Evolutionary conservation across 2,329 filamentous ascomycete species (phyloP).

Genomic region (Alternaria ventricosa): DNA sequence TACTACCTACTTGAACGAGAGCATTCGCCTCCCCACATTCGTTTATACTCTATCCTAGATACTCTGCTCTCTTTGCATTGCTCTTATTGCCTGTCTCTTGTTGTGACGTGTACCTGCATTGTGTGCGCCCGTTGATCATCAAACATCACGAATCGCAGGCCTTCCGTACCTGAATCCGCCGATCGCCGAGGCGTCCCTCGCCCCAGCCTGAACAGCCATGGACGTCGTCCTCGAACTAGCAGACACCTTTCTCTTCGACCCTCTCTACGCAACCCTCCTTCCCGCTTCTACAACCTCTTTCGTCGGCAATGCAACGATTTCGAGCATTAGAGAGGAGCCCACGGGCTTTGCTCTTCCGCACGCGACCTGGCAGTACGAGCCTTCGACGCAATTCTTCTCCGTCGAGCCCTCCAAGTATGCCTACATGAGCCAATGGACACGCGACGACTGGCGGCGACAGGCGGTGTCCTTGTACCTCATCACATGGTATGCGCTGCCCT

Average conservation of each 20-base stretch:
- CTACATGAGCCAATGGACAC: slow-evolving; percentile 76
- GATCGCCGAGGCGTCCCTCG: slow-evolving; percentile 14
- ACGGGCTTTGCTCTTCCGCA: slow-evolving; percentile 30
- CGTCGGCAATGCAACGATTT: slow-evolving; percentile 64
- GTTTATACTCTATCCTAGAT: slow-evolving; percentile 3
- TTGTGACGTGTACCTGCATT: neutral
- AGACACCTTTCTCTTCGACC: slow-evolving; percentile 83
- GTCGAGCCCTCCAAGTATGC: slow-evolving; percentile 76
- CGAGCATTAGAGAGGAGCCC: slow-evolving; percentile 53
- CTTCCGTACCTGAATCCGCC: slow-evolving; percentile 25
- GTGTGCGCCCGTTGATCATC: neutral
- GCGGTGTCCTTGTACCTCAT: slow-evolving; percentile 78
- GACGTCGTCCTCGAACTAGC: slow-evolving; percentile 87
- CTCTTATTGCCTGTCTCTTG: neutral
- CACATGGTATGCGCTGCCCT: slow-evolving; percentile 69
- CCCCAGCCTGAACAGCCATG: slow-evolving; percentile 61
- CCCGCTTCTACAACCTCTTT: slow-evolving; percentile 61
- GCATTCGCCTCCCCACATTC: slow-evolving; percentile 9
- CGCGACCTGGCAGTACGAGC: slow-evolving; percentile 70
- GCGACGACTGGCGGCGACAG: slow-evolving; percentile 81
- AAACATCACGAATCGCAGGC: slow-evolving; percentile 27
- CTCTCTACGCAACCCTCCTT: slow-evolving; percentile 74
- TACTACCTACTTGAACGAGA: slow-evolving; percentile 9
- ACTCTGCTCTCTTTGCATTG: neutral
- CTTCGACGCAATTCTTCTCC: slow-evolving; percentile 72